Conservation (phyloP, 805 yeast genomes). For the Candida sakaeoensis region DNA sequence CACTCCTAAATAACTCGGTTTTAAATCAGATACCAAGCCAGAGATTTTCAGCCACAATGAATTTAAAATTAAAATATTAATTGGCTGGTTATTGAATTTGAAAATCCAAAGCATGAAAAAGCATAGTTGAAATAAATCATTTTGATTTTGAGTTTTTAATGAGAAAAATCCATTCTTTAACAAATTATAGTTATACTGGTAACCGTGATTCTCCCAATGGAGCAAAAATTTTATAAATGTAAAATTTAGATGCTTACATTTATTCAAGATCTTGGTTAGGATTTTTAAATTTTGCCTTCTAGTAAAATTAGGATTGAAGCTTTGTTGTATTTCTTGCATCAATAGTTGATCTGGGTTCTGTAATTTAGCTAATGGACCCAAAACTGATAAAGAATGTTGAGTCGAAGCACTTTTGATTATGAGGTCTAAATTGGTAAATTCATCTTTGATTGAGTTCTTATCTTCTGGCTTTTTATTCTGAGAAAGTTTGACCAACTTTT, state of each 20-base stretch:
- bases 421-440: not conserved
- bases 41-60: not conserved
- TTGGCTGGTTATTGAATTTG: not conserved
- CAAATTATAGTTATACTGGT: not conserved
- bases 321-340: not conserved
- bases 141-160: not conserved
- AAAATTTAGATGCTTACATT: not conserved
- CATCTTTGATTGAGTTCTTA: too few relatives aligned
- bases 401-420: not conserved
- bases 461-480: not conserved
- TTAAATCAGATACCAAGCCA: not conserved
- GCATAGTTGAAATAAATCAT: not conserved
- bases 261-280: not conserved
- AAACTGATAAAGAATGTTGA: not conserved
- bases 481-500: not conserved
- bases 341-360: slow-evolving; percentile 1
- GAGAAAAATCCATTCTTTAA: not conserved
- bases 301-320: not conserved
- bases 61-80: slow-evolving; percentile 1
- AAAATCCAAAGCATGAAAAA: not conserved
- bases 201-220: not conserved
- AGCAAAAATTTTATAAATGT: not conserved
- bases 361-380: not conserved
- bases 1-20: not conserved
- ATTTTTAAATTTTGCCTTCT: not conserved